phyloP scores from a whole-genome alignment of 2,329 filamentous ascomycete species.

The Fusarium sp. region DNA sequence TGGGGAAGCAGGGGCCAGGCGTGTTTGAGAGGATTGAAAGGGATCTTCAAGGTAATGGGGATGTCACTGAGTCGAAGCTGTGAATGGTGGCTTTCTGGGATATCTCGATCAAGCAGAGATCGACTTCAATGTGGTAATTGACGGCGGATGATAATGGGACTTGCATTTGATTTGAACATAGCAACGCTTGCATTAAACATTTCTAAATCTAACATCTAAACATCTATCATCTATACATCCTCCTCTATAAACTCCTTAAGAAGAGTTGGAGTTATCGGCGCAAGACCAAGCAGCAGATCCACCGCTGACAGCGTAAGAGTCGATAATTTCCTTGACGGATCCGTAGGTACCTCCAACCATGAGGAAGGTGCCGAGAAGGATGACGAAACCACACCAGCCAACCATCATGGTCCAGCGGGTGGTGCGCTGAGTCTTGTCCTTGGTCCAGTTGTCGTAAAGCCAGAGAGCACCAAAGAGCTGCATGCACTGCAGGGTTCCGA shows the following conservation, averaged over 20 bases:
- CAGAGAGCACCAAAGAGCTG: slow-evolving; percentile 48
- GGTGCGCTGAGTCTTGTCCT: slow-evolving; percentile 24
- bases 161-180: not conserved
- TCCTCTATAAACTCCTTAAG: not conserved
- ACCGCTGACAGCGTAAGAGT: slow-evolving; percentile 50
- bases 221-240: not conserved
- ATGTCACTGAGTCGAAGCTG: not conserved
- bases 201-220: slow-evolving; percentile 7
- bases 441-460: slow-evolving; percentile 46
- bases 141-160: not conserved
- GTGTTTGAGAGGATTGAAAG: slow-evolving; percentile 70
- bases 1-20: slow-evolving; percentile 70
- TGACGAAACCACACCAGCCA: slow-evolving; percentile 21
- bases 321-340: slow-evolving; percentile 51
- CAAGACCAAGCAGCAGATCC: slow-evolving; percentile 57
- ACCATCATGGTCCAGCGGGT: slow-evolving; percentile 33
- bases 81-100: not conserved
- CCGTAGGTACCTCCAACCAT: slow-evolving; percentile 60
- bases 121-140: not conserved
- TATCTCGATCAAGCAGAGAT: not conserved
- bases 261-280: slow-evolving; percentile 55
- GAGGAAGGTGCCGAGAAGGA: slow-evolving; percentile 49
- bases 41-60: slow-evolving; percentile 39
- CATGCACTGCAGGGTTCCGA: slow-evolving; percentile 48
- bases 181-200: slow-evolving; percentile 28